Base-by-base conservation (phyloP, 129 eudicot genomes). In the Pittosporum tobira region DNA sequence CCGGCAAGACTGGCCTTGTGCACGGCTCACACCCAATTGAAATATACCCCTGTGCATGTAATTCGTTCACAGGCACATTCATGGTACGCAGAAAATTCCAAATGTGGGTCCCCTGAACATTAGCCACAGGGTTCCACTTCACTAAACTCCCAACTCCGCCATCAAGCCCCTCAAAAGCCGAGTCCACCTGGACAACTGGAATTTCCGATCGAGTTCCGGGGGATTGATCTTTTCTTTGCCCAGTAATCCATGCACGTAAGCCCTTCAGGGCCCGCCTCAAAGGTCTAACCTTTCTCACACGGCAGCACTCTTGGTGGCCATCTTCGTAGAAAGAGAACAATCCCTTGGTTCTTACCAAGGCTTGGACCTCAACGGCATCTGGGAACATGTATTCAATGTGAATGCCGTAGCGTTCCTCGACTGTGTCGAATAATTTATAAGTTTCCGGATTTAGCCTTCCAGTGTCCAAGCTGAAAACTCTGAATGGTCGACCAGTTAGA, bases 11-110 rank as follows among this genome's bases (percentile, higher is more conserved):
- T 0, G 99, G 73, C 76, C 99, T 74, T 16, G 99, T 93, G 84
- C 99, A 93, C 21, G 99, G 99, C 76, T 93, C 96, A n/a, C 99
- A 93, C 45, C 99, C 99, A 2, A 93, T 87, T 1, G 99, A 93
- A 15, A 93, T 50, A 18, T 87, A 93, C 27, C 99, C 99, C 51
- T 93, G 84, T 1, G 80, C 67, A 14, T 93, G 99, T 84, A 93
- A 61, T 21, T 96, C 47, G 79, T 93, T 93, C 36, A 93, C 88
- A 12, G 99, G 99, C n/a, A 93, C 99, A 30, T 75, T 68, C 96
- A 93, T 93, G 37, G 96, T 63, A 12, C 94, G 67, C 0, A 93
- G 28, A n/a, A 93, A 93, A 65, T 64, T 93, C 96, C 99, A 93
- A 3, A 93, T 59, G 38, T 84, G 88, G 0, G 71, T 69, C 2